phyloP scores from a whole-genome alignment of 1,284 basidiomycete genomes.

The Sutorius eximius region DNA sequence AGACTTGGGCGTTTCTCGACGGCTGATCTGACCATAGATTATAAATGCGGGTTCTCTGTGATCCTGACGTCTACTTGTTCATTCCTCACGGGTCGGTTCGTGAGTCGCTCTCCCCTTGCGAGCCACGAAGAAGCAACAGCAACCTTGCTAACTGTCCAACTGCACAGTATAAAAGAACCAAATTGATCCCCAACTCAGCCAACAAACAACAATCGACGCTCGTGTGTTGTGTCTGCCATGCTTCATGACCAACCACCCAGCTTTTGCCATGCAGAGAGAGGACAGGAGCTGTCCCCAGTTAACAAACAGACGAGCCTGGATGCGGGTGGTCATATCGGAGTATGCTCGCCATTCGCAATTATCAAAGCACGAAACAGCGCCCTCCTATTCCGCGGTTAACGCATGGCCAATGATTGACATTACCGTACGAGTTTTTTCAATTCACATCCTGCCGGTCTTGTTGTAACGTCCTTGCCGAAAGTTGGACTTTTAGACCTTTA shows the following conservation, averaged over 20 bases:
- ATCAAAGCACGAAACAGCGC: too few relatives aligned
- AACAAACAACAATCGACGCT: neutral
- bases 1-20: neutral
- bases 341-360: too few relatives aligned
- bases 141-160: neutral
- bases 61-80: neutral
- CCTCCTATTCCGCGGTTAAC: too few relatives aligned
- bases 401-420: too few relatives aligned
- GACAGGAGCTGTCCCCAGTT: too few relatives aligned
- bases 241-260: neutral
- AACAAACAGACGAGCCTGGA: too few relatives aligned
- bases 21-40: neutral
- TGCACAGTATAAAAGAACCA: neutral
- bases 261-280: too few relatives aligned
- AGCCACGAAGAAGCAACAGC: neutral
- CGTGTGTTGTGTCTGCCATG: neutral
- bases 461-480: too few relatives aligned
- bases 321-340: too few relatives aligned
- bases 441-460: too few relatives aligned
- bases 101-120: neutral
- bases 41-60: neutral
- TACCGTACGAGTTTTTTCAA: too few relatives aligned
- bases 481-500: too few relatives aligned
- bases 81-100: neutral
- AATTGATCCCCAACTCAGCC: neutral